Evolutionary conservation across 1,284 basidiomycete genomes (phyloP).

Genomic region (Amylostereum chailletii): DNA sequence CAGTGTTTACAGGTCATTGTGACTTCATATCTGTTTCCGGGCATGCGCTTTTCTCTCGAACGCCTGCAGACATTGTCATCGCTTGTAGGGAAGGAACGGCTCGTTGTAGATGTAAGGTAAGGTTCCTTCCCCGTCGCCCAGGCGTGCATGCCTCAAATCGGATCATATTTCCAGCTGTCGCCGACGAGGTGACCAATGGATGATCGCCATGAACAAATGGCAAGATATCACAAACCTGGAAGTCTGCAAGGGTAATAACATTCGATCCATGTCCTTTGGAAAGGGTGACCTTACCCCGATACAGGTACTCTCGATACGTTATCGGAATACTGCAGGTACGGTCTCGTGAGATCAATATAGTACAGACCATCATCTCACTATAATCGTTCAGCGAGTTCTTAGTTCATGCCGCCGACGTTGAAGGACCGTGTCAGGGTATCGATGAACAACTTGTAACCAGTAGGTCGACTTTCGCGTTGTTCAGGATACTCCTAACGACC

Average conservation of each 20-base stretch:
- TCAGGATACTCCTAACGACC: background rate
- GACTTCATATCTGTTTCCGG: constrained; percentile 92
- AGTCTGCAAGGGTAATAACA: constrained; percentile 63
- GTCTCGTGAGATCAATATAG: background rate
- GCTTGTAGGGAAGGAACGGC: constrained; percentile 74
- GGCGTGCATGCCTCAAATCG: background rate
- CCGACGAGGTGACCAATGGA: constrained; percentile 70
- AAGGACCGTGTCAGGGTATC: constrained; percentile 95
- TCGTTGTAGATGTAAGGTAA: constrained; percentile 94
- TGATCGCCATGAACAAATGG: constrained; percentile 99
- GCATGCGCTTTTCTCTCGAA: constrained; percentile 68
- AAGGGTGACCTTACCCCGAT: background rate
- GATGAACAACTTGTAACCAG: constrained; percentile 85
- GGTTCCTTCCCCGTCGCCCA: constrained; percentile 6
- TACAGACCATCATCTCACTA: background rate
- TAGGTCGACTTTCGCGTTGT: constrained; percentile 25
- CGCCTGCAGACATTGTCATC: constrained; percentile 59
- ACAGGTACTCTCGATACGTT: constrained; percentile 66
- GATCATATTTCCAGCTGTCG: constrained; percentile 60
- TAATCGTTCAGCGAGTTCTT: constrained; percentile 72
- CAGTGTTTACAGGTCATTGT: constrained; percentile 72
- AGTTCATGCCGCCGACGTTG: constrained; percentile 96
- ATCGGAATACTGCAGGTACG: constrained; percentile 71
- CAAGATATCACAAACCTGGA: constrained; percentile 94
- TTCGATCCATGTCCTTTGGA: background rate